Evolutionary conservation across 805 yeast species (phyloP), one percentile per base, ranked within the genome.

Genomic region (Saccharomycopsis microspora): DNA sequence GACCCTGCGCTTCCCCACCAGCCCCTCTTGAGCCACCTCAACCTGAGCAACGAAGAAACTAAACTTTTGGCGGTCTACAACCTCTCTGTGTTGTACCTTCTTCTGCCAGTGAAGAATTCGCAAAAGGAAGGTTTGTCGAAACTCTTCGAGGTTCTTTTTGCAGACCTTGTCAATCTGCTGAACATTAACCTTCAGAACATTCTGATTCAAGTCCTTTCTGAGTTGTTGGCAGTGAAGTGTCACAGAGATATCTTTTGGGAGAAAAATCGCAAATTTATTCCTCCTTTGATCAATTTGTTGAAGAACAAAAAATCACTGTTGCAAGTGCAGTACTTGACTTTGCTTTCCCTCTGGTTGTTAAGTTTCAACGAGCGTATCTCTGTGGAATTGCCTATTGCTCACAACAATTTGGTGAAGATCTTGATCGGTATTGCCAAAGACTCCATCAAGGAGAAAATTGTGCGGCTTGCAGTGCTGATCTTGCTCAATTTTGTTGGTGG

Each of bases 381-480:
- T 50, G 55, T 56, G 53, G 72, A 63, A 53, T 69, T 74, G 56
- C 74, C 70, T 51, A 66, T 65, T 57, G 72, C 66, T 55, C 85
- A 67, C 65, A 76, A 69, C n/a, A 75, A 67, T 52, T 65, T 74
- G 59, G 74, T 75, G 47, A 80, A 68, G 43, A 69, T 59, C 53
- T 67, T 62, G 58, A 64, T 75, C 52, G 64, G 65, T 38, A 70
- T 85, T 43, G 77, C 88, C 32, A 85, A 83, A 60, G 77, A 78
- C 49, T 85, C 96, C 1, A 85, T 90, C 55, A 93, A 93, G 69
- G 95, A 89, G 66, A 93, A 93, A 68, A 78, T 93, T 47, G 84
- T 87, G 33, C 75, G 98, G 60, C 70, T 93, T 41, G 73, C 93
- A n/a, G 71, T 88, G 31, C 80, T 94, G 1, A 77, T 83, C 39